Conservation (phyloP, 768 basidiomycete genomes). For the Boletus rex-veris region DNA sequence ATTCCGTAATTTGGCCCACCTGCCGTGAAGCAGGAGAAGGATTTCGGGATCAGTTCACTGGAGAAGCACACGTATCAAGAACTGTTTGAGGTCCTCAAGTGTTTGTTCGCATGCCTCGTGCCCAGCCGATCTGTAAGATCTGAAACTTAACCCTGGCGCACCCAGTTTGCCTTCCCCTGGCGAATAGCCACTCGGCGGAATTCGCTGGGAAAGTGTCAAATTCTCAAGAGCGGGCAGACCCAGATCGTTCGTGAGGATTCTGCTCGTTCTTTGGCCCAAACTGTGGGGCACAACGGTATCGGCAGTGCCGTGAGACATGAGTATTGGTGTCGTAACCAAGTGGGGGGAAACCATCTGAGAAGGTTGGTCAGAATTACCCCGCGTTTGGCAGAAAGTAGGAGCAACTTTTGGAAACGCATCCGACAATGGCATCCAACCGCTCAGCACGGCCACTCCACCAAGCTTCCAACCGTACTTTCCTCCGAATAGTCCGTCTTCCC, state of each 20-base stretch:
- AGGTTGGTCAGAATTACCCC: constrained; percentile 3
- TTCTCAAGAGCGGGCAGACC: constrained; percentile 43
- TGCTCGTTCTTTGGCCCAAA: constrained; percentile 51
- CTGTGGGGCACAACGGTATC: constrained; percentile 70
- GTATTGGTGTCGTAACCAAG: constrained; percentile 65
- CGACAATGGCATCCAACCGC: constrained; percentile 74
- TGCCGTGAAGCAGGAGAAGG: not conserved
- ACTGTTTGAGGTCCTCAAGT: constrained; percentile 64
- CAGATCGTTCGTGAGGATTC: constrained; percentile 52
- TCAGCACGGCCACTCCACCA: constrained; percentile 69
- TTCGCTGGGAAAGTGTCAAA: constrained; percentile 33
- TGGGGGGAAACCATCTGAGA: constrained; percentile 58
- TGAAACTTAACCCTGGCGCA: constrained; percentile 56
- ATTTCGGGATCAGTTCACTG: constrained; percentile 5
- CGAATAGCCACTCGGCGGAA: constrained; percentile 20
- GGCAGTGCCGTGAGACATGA: constrained; percentile 79
- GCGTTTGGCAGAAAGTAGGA: not conserved
- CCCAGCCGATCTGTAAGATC: constrained; percentile 60
- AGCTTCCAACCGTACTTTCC: constrained; percentile 51
- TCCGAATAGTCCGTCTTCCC: constrained; percentile 25
- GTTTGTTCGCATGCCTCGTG: constrained; percentile 67
- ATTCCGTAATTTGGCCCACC: not conserved
- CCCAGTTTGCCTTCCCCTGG: constrained; percentile 19
- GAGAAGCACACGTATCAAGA: constrained; percentile 62
- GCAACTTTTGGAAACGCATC: constrained; percentile 63